Evolutionary conservation across 164 flowering plant genomes (phyloP).

Genomic region (Brasenia schreberi): DNA sequence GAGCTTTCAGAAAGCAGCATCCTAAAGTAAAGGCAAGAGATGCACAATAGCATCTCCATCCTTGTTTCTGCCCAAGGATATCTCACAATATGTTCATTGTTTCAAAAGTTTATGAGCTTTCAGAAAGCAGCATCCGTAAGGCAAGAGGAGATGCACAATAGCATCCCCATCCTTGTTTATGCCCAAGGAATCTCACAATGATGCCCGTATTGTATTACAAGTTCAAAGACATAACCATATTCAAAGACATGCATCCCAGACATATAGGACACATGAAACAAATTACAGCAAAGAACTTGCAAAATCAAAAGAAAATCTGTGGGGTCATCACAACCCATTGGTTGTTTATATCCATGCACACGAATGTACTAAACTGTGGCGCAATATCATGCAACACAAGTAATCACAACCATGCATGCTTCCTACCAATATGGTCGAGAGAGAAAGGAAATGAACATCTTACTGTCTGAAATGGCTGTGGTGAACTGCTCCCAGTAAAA

Average conservation of each 20-base stretch:
- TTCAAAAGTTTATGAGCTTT: background rate
- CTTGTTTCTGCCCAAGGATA: background rate
- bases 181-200: background rate
- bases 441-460: background rate
- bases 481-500: background rate
- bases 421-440: background rate
- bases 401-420: background rate
- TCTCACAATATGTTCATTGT: background rate
- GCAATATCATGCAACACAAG: background rate
- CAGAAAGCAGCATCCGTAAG: background rate
- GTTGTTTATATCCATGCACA: background rate
- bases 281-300: no score
- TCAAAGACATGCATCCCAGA: no score
- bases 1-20: background rate
- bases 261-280: no score
- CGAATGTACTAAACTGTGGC: background rate
- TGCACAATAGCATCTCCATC: background rate
- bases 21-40: background rate
- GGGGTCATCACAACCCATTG: no score
- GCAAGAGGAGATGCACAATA: background rate
- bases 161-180: background rate
- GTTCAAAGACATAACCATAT: no score
- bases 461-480: background rate
- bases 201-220: background rate
- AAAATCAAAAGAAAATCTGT: no score